A percentile compares a stretch with the other conserved stretches of the same genome.
Conservation (phyloP, 106 monocot species). For the Acorus gramineus region DNA sequence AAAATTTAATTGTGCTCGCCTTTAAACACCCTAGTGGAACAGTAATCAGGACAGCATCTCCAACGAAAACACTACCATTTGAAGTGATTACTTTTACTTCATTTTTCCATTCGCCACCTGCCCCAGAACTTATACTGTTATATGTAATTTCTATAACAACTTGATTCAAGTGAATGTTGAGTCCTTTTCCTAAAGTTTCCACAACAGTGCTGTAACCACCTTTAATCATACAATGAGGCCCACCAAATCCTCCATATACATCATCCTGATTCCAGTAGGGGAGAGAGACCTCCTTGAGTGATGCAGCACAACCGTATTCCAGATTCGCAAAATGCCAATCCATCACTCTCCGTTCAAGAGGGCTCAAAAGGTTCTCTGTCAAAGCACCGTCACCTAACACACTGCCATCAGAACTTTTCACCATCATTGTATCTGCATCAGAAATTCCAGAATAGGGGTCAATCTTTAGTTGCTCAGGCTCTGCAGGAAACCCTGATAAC, state of each 20-base stretch:
- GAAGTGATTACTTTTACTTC: conserved; percentile 69
- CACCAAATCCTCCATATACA: conserved; percentile 95
- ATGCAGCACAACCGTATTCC: conserved; percentile 97
- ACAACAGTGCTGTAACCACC: conserved; percentile 74
- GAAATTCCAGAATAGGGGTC: conserved; percentile 5
- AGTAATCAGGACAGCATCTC: conserved; percentile 88
- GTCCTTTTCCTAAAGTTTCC: conserved; percentile 60
- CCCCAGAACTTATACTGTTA: conserved; percentile 15
- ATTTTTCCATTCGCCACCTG: conserved; percentile 4
- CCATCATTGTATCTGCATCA: conserved; percentile 3
- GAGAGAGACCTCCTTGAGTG: conserved; percentile 82
- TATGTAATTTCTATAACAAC: conserved; percentile 62
- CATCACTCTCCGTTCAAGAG: conserved; percentile 93
- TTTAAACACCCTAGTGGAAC: conserved; percentile 95
- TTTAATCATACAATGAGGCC: conserved; percentile 99
- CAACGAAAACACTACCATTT: conserved; percentile 47
- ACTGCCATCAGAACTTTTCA: background rate
- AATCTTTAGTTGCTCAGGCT: conserved; percentile 21
- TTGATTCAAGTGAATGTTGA: conserved; percentile 67
- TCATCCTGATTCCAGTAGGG: conserved; percentile 99
- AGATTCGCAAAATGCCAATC: conserved; percentile 98
- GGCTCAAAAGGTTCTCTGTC: conserved; percentile 41
- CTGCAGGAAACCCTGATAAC: conserved; percentile 14
- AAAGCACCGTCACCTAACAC: conserved; percentile 1
- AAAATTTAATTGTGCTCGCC: conserved; percentile 67